Conservation (phyloP, 345 rosid species). For the Brassica carinata region DNA sequence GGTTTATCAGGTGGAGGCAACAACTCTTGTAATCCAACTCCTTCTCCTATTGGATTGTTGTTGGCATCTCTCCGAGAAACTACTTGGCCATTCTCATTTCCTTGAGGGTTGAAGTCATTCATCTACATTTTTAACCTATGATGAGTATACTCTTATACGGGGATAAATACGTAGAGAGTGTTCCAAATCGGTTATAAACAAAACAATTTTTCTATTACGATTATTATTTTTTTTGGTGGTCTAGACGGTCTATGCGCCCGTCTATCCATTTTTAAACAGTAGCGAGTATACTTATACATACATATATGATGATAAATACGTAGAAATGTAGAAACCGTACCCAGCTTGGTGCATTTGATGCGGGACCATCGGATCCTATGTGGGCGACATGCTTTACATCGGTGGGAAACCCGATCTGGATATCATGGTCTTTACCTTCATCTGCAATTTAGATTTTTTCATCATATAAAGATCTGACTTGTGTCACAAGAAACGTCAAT, state of each 20-base stretch:
- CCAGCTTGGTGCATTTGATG: slow-evolving; percentile 60
- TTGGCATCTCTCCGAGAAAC: slow-evolving; percentile 31
- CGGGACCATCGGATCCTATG: slow-evolving; percentile 71
- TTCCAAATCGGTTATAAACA: not conserved
- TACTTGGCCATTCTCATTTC: slow-evolving; percentile 30
- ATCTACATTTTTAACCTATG: slow-evolving; percentile 25
- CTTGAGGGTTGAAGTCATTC: slow-evolving; percentile 41
- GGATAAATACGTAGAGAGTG: not conserved
- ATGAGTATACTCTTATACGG: not conserved
- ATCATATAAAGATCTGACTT: not conserved
- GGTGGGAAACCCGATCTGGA: slow-evolving; percentile 72
- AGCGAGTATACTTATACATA: not conserved
- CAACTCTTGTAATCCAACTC: slow-evolving; percentile 41
- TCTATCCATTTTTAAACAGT: not conserved
- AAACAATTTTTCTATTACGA: not conserved
- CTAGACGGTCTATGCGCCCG: too few species aligned
- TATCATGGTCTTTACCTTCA: slow-evolving; percentile 57
- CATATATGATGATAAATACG: not conserved
- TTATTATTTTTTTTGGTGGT: not conserved
- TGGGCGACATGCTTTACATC: slow-evolving; percentile 87
- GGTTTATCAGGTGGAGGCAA: slow-evolving; percentile 29
- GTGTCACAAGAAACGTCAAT: slow-evolving; percentile 11
- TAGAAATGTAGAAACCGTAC: slow-evolving; percentile 43
- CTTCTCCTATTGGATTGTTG: slow-evolving; percentile 33
- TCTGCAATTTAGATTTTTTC: slow-evolving; percentile 32